Evolutionary conservation across 2,329 filamentous ascomycete species (phyloP).

Genomic region (Ceratocystis harringtonii): DNA sequence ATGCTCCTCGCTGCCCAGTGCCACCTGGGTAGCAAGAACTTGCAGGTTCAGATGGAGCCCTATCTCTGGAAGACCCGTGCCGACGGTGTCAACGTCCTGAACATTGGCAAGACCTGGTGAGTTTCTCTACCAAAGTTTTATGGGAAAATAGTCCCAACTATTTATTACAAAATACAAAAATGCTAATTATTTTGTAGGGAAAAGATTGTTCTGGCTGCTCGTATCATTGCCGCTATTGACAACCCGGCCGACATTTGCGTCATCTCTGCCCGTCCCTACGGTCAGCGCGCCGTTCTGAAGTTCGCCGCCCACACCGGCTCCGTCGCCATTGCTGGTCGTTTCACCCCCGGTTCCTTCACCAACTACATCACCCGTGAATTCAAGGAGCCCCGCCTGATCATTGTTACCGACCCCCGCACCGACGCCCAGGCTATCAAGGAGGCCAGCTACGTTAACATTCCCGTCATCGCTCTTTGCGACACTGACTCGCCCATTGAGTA

Average conservation of each 20-base stretch:
- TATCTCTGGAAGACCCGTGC: conserved; percentile 99
- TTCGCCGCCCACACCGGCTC: conserved; percentile 98
- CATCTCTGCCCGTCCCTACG: conserved; percentile 98
- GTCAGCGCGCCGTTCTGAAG: conserved; percentile 98
- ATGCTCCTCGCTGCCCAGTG: conserved; percentile 93
- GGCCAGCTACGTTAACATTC: conserved; percentile 99
- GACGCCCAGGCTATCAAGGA: conserved; percentile 99
- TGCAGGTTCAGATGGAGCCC: conserved; percentile 98
- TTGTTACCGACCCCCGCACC: conserved; percentile 98
- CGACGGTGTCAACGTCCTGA: conserved; percentile 96
- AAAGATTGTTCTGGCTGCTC: conserved; percentile 97
- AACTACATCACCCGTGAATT: conserved; percentile 99
- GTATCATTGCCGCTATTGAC: conserved; percentile 97
- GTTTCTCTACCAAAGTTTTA: conserved; percentile 23
- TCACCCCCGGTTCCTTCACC: conserved; percentile 99
- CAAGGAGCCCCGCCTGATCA: conserved; percentile 99
- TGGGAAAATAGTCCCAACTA: not conserved
- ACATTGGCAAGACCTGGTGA: conserved; percentile 99
- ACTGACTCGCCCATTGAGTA: conserved; percentile 99
- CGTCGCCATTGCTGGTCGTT: conserved; percentile 94
- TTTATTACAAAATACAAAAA: conserved; percentile 8
- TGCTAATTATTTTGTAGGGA: conserved; percentile 48
- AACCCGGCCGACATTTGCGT: conserved; percentile 99
- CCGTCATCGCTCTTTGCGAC: conserved; percentile 97
- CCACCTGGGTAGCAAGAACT: conserved; percentile 97